Evolutionary conservation across 805 yeast species (phyloP).

Genomic region (Wickerhamia fluorescens): DNA sequence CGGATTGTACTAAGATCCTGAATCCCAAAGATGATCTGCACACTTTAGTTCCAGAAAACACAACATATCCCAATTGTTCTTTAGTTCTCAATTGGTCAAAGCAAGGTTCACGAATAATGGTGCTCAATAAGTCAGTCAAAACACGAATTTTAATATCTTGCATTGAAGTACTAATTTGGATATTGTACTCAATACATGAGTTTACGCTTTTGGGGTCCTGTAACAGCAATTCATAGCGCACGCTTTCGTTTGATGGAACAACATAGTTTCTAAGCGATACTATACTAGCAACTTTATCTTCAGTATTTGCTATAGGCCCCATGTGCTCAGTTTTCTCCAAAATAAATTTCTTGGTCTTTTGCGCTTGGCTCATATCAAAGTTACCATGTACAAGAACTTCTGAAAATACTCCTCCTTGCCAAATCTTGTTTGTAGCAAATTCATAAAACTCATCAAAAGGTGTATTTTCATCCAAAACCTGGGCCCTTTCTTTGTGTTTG

Average conservation of each 20-base stretch:
- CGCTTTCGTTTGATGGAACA: conserved; percentile 31
- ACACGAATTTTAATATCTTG: conserved; percentile 30
- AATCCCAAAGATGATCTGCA: conserved; percentile 69
- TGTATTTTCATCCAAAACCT: conserved; percentile 30
- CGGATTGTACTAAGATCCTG: conserved; percentile 77
- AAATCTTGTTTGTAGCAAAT: conserved; percentile 38
- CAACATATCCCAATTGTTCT: conserved; percentile 94
- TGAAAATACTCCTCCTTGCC: conserved; percentile 53
- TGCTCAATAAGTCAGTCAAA: conserved; percentile 58
- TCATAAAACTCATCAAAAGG: conserved; percentile 40
- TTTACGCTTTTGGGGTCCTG: conserved; percentile 70
- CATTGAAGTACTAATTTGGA: conserved; percentile 51
- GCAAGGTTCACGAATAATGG: conserved; percentile 77
- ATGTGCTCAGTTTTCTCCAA: conserved; percentile 3
- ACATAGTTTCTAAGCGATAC: conserved; percentile 30
- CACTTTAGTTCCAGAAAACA: conserved; percentile 65
- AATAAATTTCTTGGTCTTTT: conserved; percentile 39
- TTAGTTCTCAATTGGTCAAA: conserved; percentile 86
- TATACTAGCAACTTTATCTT: conserved; percentile 15
- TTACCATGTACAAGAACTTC: conserved; percentile 82
- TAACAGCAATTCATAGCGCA: conserved; percentile 42
- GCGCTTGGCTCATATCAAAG: conserved; percentile 45
- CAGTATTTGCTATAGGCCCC: conserved; percentile 19
- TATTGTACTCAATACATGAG: conserved; percentile 73
- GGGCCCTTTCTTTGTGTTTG: conserved; percentile 53